Evolutionary conservation across 2,329 filamentous ascomycete species (phyloP), one percentile per base, ranked within the genome.

Genomic region (Penicillium sp.): DNA sequence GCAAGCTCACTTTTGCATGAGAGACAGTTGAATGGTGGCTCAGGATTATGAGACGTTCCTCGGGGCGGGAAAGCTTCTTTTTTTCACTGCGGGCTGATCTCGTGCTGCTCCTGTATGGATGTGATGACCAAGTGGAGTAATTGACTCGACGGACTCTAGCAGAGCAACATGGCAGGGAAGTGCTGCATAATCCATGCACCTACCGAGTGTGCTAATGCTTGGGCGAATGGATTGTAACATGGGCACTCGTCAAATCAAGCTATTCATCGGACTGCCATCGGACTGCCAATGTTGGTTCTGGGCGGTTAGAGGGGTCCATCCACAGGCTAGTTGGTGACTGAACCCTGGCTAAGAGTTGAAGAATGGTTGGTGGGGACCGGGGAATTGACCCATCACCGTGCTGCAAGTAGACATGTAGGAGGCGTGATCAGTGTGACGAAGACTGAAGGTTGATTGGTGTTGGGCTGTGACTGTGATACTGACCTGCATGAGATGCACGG

Each of bases 381-480:
- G 38, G 34, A 39, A 53, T 54, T 34, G 45, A 19, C 43, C 46
- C 30, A 27, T 39, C 18, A 43, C 31, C 30, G 29, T 46, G 18
- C 35, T 39, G 31, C 5, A 9, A 41, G 55, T 56, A 45, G 56
- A 59, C 42, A 43, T 18, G 2, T 18, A 31, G 30, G 34, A 41
- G 37, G 35, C 19, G 54, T 53, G 54, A 58, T 43, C 39, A 53
- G 56, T 53, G 59, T 59, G 62, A 64, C 48, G 50, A 46, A 44
- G 29, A 38, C 46, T 33, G 50, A 45, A 41, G 38, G 43, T 53
- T 55, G 59, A 61, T 56, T 64, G 60, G 60, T 51, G 56, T 56
- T 47, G 10, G 41, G 49, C 34, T 63, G 65, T 67, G 65, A 69
- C 44, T 67, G 65, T 68, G 66, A 68, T 57, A 43, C 31, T 35